Evolutionary conservation across 108 stramenopile genomes (phyloP), one percentile per base, ranked within the genome.

Genomic region (Discostella stelligeroides): DNA sequence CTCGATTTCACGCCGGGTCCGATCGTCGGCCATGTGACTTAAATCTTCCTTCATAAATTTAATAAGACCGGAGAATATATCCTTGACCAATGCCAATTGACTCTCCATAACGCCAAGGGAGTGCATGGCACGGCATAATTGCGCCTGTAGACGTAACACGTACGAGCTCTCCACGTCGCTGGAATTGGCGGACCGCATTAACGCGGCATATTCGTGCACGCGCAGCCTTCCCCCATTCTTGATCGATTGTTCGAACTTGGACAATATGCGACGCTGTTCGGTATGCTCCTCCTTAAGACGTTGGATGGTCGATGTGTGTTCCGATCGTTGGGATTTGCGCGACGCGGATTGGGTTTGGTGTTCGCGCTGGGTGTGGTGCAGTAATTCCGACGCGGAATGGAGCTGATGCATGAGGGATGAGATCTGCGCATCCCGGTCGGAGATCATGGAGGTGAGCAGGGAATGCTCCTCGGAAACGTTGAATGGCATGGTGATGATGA

Each of bases 61-160:
- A 21, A 84, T 76, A 8, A 79, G 49, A 14, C 53, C 67, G 5
- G 77, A 82, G 13, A 70, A 63, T 30, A 82, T 72, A 21, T 68
- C 63, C 41, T 81, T 85, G 20, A 73, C 60, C 72, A 92, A 53
- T 15, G 86, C 86, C 53, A 88, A 55, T 64, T 92, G 89, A 72
- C 86, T 87, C 60, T 92, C 92, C 79, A 90, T 60, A 20, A 90
- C 87, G 3, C 89, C 89, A 75, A 90, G 83, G 34, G 76, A 73
- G 68, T 92, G 92, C 92, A 92, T 92, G 9, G 86, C 87, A 59
- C 88, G 80, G 71, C 89, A 90, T 42, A 92, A 57, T 70, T 92
- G 89, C 10, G 92, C 86, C 79, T 92, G 92, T 65, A 92, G 85
- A 46, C 87, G 76, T 23, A 88, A 66, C 9, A 92, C 88, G 56